Evolutionary conservation across 2,329 filamentous ascomycete species (phyloP).

Genomic region (Furcasterigmium furcatum): DNA sequence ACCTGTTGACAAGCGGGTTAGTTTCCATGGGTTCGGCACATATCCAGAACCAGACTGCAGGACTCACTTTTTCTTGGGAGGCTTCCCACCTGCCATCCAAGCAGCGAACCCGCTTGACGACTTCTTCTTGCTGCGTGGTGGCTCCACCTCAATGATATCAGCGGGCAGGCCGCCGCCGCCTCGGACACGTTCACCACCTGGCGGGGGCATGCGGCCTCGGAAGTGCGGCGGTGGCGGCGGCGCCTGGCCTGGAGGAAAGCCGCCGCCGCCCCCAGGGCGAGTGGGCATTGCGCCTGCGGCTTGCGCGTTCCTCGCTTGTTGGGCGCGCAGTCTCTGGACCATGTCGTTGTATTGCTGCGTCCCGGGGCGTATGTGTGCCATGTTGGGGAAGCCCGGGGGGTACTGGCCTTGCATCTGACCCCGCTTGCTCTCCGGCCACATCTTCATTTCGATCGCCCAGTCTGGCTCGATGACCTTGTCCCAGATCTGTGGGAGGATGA

Average conservation of each 20-base stretch:
- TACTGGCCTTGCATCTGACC: constrained; percentile 4
- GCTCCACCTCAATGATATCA: constrained; percentile 20
- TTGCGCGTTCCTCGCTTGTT: constrained; percentile 2
- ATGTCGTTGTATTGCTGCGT: no score
- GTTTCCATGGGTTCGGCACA: no score
- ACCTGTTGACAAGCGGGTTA: no score
- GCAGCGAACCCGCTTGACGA: constrained; percentile 21
- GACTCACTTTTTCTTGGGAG: constrained; percentile 19
- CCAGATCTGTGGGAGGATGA: constrained; percentile 80
- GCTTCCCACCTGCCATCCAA: constrained; percentile 26
- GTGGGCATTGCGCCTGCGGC: constrained; percentile 1
- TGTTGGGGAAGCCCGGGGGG: background rate
- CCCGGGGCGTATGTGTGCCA: background rate
- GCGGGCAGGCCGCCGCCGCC: background rate
- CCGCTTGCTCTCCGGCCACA: constrained; percentile 49
- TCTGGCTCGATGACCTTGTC: constrained; percentile 78
- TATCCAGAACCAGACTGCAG: no score
- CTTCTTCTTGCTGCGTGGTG: constrained; percentile 18
- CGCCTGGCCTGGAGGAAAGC: background rate
- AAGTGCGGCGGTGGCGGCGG: constrained; percentile 3
- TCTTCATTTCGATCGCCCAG: constrained; percentile 66
- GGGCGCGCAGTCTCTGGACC: background rate
- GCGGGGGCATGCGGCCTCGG: background rate
- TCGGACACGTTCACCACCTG: background rate
- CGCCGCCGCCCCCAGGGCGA: constrained; percentile 5